phyloP scores from a whole-genome alignment of 2,329 filamentous ascomycete species.

The Pseudopithomyces chartarum region DNA sequence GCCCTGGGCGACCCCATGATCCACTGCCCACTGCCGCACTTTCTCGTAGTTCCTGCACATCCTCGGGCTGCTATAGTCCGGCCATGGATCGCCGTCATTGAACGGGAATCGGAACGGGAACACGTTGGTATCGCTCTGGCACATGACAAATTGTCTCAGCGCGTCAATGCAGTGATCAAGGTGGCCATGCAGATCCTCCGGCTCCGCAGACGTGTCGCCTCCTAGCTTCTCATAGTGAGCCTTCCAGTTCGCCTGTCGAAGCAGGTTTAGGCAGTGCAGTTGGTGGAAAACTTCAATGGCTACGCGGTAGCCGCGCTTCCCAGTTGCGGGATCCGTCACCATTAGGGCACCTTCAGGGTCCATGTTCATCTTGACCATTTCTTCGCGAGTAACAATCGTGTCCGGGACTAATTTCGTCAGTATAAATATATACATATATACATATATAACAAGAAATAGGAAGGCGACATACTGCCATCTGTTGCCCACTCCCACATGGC shows the following conservation, averaged over 20 bases:
- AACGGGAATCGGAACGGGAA: constrained; percentile 22
- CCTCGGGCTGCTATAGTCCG: constrained; percentile 20
- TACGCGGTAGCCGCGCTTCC: constrained; percentile 23
- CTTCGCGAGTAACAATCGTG: constrained; percentile 21
- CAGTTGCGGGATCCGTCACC: constrained; percentile 18
- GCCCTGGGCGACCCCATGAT: constrained; percentile 24
- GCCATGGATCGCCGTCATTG: constrained; percentile 22
- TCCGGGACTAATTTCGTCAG: constrained; percentile 16
- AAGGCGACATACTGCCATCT: constrained; percentile 12
- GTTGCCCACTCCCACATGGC: constrained; percentile 21
- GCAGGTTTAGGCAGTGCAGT: constrained; percentile 26
- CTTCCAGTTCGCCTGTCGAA: constrained; percentile 22
- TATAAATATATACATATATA: neutral
- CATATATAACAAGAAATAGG: neutral
- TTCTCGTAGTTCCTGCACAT: constrained; percentile 26
- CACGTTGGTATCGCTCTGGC: constrained; percentile 23
- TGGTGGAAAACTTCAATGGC: constrained; percentile 30
- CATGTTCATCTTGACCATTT: constrained; percentile 24
- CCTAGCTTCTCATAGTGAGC: constrained; percentile 19
- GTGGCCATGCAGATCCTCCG: constrained; percentile 17
- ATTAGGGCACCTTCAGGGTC: constrained; percentile 20
- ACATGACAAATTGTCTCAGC: constrained; percentile 25
- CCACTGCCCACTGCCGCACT: constrained; percentile 22
- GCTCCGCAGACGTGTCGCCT: constrained; percentile 19
- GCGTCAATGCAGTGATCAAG: constrained; percentile 28